Conservation (phyloP, 257 asterid genomes). For the Misopates orontium region DNA sequence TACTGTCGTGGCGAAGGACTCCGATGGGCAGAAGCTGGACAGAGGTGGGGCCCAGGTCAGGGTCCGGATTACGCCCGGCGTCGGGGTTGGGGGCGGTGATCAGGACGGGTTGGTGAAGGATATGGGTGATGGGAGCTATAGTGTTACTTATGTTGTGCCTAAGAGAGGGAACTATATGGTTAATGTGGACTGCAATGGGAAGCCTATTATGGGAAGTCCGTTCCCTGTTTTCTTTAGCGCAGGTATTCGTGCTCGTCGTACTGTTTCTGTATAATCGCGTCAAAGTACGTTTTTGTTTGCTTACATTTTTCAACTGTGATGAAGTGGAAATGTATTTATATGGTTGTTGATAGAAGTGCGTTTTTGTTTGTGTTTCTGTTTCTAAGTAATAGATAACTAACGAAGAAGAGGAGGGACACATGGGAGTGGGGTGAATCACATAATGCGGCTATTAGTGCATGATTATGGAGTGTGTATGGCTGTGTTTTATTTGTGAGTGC, state of each 20-base stretch:
- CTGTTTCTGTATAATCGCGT: neutral
- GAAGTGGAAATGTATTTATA: too few relatives aligned
- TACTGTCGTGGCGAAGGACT: conserved; percentile 73
- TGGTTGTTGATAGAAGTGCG: too few relatives aligned
- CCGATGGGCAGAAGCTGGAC: conserved; percentile 69
- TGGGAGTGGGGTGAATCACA: neutral
- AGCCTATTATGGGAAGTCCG: conserved; percentile 93
- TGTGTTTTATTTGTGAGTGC: neutral
- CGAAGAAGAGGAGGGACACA: too few relatives aligned
- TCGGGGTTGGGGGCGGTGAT: conserved; percentile 85
- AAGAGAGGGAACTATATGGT: conserved; percentile 97
- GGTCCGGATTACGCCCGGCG: conserved; percentile 78
- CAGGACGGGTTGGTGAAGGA: conserved; percentile 93
- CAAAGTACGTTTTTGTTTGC: neutral
- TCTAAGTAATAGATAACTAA: too few relatives aligned
- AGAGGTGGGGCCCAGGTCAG: conserved; percentile 83
- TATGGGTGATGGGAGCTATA: conserved; percentile 83
- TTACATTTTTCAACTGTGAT: too few relatives aligned
- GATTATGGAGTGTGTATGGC: too few relatives aligned
- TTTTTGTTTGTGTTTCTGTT: too few relatives aligned
- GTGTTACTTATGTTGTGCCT: conserved; percentile 83
- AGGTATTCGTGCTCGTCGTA: conserved; percentile 37
- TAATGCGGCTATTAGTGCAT: conserved; percentile 15
- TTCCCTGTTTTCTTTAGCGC: conserved; percentile 97
- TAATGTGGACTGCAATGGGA: conserved; percentile 89